Evolutionary conservation across 768 basidiomycete species (phyloP), one percentile per base, ranked within the genome.

Genomic region (Rhodocollybia butyracea): DNA sequence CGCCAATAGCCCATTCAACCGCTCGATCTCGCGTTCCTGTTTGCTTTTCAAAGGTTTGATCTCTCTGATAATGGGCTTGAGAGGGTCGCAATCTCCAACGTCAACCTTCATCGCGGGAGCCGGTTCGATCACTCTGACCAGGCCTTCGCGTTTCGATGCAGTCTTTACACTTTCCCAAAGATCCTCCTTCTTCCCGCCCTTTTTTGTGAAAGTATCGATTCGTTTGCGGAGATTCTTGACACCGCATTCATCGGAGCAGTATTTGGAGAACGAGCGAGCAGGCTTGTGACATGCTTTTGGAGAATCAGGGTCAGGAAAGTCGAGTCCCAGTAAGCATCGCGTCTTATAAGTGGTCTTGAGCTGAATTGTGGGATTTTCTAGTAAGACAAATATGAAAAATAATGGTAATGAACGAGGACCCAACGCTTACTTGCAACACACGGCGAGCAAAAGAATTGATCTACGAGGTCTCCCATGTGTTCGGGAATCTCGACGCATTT

Each of bases 241-340:
- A 12, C 93, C 93, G 60, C 93, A 96, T 58, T 88, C 89, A 51
- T 91, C 88, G 13, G 91, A 93, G 68, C 93, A 96, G 66, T 93
- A 96, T 67, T 95, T 95, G 22, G 92, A 94, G 63, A 93, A 86
- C 2, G 81, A 81, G 15, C 89, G 86, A 6, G 88, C 84, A 10
- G 93, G 87, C 58, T 84, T 87, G 66, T 88, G 88, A 64, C 93
- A 96, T 2, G 86, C 83, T 55, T 81, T 79, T 1, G 82, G 64
- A 3, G 85, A 88, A 7, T 70, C 72, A 3, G 88, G 86, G 61
- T 84, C 73, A 2, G 79, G 72, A 55, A 89, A 83, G 36, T 81
- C 75, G 21, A 86, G 73, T 15, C 90, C 90, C 53, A 79, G 80
- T n/a, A 85, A 71, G 65, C 90, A 93, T 7, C 91, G 86, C 47